Evolutionary conservation across 805 yeast genomes (phyloP).

Genomic region (Kodamaea fukazawae): DNA sequence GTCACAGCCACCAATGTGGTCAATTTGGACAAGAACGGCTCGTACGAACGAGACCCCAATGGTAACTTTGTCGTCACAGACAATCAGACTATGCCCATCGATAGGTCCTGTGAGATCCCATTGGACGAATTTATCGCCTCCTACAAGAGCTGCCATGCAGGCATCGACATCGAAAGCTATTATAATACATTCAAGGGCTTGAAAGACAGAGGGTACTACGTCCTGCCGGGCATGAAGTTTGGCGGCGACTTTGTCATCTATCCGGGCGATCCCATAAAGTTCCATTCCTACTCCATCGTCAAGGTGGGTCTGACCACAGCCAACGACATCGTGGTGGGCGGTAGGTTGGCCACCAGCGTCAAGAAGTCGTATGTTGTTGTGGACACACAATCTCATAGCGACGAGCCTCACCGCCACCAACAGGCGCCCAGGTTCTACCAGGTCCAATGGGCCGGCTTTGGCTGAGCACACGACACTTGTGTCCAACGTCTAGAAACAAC

Average conservation of each 20-base stretch:
- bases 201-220: constrained; percentile 45
- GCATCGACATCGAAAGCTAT: constrained; percentile 1
- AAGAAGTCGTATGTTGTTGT: constrained; percentile 76
- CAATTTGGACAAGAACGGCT: not conserved
- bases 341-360: constrained; percentile 88
- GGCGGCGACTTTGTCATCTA: constrained; percentile 89
- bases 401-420: no score
- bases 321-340: constrained; percentile 70
- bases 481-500: no score
- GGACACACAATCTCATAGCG: constrained; percentile 30
- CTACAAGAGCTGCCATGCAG: constrained; percentile 1
- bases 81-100: not conserved
- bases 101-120: not conserved
- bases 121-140: constrained; percentile 2
- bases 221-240: constrained; percentile 85
- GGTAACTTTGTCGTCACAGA: constrained; percentile 9
- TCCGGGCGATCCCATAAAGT: constrained; percentile 92
- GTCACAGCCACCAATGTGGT: not conserved
- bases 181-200: constrained; percentile 36
- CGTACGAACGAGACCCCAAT: not conserved
- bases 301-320: constrained; percentile 55
- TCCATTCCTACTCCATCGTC: constrained; percentile 82
- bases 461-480: constrained; percentile 37
- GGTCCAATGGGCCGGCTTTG: constrained; percentile 97
- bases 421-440: constrained; percentile 42